Percentiles rank a stretch among this genome's conserved stretches.
phyloP scores from a whole-genome alignment of 2,329 filamentous ascomycete genomes.

The Amesomyces nigricolor region DNA sequence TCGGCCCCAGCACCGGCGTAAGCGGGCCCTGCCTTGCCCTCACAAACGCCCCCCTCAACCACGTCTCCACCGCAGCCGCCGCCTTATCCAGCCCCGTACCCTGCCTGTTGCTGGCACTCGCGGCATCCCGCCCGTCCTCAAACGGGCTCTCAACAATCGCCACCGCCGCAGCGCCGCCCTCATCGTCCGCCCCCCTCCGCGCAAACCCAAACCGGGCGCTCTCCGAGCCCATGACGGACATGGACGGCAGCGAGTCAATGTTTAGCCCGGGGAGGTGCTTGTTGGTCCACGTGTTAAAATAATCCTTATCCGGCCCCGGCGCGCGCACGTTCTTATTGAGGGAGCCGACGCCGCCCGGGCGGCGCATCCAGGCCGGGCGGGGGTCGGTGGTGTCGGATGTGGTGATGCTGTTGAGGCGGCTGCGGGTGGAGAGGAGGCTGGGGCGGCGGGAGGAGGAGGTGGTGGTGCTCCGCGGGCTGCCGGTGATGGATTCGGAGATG shows the following conservation, averaged over 20 bases:
- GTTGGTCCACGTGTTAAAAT: constrained; percentile 75
- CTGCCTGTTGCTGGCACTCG: constrained; percentile 37
- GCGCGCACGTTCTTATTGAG: constrained; percentile 64
- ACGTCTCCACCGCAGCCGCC: constrained; percentile 81
- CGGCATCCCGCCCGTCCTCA: constrained; percentile 42
- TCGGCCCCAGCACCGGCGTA: constrained; percentile 42
- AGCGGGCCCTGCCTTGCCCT: constrained; percentile 36
- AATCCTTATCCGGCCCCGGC: constrained; percentile 78
- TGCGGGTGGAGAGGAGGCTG: constrained; percentile 36
- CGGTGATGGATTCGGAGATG: constrained; percentile 33
- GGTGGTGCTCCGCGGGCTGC: constrained; percentile 33
- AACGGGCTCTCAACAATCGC: constrained; percentile 48
- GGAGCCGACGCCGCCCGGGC: constrained; percentile 84
- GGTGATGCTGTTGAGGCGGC: constrained; percentile 24
- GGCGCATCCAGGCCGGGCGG: constrained; percentile 61
- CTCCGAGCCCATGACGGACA: constrained; percentile 59
- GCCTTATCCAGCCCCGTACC: constrained; percentile 68
- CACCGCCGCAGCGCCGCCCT: constrained; percentile 4
- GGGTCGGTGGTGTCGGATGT: constrained; percentile 31
- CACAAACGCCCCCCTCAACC: constrained; percentile 77
- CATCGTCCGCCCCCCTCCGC: constrained; percentile 30
- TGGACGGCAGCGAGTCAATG: constrained; percentile 61
- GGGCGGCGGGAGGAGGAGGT: constrained; percentile 40
- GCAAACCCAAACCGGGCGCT: constrained; percentile 53
- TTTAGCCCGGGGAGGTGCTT: constrained; percentile 76